Base-by-base conservation (phyloP, 1,139 yeast genomes). In the Kazachstania sp. region DNA sequence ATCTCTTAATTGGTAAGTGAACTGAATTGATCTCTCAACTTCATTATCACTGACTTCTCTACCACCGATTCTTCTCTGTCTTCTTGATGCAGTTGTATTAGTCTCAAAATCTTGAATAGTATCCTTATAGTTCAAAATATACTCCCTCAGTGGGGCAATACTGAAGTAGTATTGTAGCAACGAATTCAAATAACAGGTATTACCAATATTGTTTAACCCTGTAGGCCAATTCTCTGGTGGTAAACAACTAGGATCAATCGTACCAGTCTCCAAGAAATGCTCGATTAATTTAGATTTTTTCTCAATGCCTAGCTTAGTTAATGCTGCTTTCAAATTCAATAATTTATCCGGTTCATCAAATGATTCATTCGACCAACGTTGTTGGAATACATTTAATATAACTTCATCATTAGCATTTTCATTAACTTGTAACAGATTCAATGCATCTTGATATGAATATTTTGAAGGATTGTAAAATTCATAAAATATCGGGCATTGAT, bases 161-260 rank as follows among this genome's bases (percentile, higher is more conserved):
- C 90, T 84, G 66, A 87, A 92, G 63, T 87, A 90, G 59, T 83
- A 92, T 61, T 92, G 98, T 32, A 92, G 69, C 45, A 92, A 71
- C 0, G 97, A 88, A 61, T 92, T 92, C 61, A 92, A 72, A 57
- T 92, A 92, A 65, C 98, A 92, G 0, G 98, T 90, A 61, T 92
- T 92, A 32, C 98, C 97, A 55, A 88, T 88, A 60, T 92, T 92
- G 64, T 84, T 86, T 60, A 92, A 73, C 0, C 97, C 98, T 5
- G 88, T 86, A 0, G 97, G 97, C 79, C 88, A 80, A 45, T 79
- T 76, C 36, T 76, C 81, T 0, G 80, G 66, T 0, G 87, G 83
- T 29, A 84, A 65, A 19, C 79, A 67, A 11, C 73, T 69, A 0
- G 84, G 75, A 59, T 83, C 86, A 36, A 83, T 69, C 32, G 72